Conservation (phyloP, 2,329 filamentous ascomycete genomes). For the Rhynchosporium agropyri region DNA sequence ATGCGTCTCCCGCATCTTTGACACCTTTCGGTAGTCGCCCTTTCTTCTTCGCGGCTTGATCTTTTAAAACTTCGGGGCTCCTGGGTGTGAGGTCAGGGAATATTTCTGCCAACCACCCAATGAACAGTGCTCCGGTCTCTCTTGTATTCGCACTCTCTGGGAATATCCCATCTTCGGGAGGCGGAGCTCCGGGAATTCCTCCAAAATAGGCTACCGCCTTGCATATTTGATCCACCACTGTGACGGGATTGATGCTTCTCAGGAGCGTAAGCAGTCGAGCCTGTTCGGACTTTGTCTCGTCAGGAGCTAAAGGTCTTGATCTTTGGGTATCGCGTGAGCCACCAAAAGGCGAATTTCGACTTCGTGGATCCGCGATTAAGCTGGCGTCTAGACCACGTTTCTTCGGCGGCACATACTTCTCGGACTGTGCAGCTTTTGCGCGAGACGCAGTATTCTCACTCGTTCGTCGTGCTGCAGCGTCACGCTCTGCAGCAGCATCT, state of each 20-base stretch:
- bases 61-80: slow-evolving; percentile 31
- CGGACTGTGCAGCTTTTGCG: slow-evolving; percentile 57
- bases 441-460: slow-evolving; percentile 64
- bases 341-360: slow-evolving; percentile 36
- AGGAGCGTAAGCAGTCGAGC: slow-evolving; percentile 60
- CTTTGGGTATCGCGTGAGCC: slow-evolving; percentile 34
- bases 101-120: slow-evolving; percentile 65
- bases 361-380: slow-evolving; percentile 30
- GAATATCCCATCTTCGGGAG: slow-evolving; percentile 54
- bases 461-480: slow-evolving; percentile 58
- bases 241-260: slow-evolving; percentile 55
- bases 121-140: slow-evolving; percentile 59
- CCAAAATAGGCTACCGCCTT: slow-evolving; percentile 67
- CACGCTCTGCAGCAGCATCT: slow-evolving; percentile 58
- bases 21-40: slow-evolving; percentile 32
- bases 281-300: slow-evolving; percentile 61
- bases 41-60: slow-evolving; percentile 36
- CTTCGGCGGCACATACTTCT: slow-evolving; percentile 54
- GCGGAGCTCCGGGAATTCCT: slow-evolving; percentile 57
- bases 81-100: slow-evolving; percentile 50
- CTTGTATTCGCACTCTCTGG: slow-evolving; percentile 59
- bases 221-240: slow-evolving; percentile 64
- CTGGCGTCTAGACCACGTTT: slow-evolving; percentile 38
- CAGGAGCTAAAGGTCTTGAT: slow-evolving; percentile 45
- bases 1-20: slow-evolving; percentile 22